Conservation (phyloP, 169 alveolate genomes). For the Eimeria sp. region DNA sequence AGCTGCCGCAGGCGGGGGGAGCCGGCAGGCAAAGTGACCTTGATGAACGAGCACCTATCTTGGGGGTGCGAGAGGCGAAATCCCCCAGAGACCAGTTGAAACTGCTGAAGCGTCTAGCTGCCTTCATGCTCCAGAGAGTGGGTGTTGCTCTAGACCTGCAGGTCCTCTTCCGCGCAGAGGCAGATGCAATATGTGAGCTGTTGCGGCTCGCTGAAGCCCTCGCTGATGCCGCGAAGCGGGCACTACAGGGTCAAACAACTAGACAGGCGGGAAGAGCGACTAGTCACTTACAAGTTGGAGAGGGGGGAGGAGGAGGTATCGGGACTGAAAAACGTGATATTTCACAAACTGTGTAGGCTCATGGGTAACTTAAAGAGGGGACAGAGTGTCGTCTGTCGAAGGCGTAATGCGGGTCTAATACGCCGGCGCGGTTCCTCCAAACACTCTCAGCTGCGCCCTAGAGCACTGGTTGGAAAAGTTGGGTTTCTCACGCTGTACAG, state of each 20-base stretch:
- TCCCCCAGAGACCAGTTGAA: not conserved
- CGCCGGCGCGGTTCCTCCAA: not conserved
- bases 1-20: not conserved
- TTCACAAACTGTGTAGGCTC: not conserved
- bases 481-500: not conserved
- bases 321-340: not conserved
- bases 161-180: slow-evolving; percentile 47
- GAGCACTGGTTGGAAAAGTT: not conserved
- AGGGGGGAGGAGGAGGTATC: not conserved
- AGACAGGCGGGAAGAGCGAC: not conserved
- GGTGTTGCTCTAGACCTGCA: slow-evolving; percentile 31
- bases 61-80: slow-evolving; percentile 5
- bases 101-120: not conserved
- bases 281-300: not conserved
- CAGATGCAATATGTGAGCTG: slow-evolving; percentile 25
- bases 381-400: not conserved
- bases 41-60: not conserved
- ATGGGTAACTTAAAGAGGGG: not conserved
- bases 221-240: slow-evolving; percentile 1
- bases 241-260: not conserved
- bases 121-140: slow-evolving; percentile 37
- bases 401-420: not conserved
- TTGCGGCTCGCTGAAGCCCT: slow-evolving; percentile 43
- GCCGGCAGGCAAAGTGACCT: not conserved
- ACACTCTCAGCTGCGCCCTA: not conserved